phyloP scores from a whole-genome alignment of 2,329 filamentous ascomycete genomes.

The Pseudopyricularia cyperi region DNA sequence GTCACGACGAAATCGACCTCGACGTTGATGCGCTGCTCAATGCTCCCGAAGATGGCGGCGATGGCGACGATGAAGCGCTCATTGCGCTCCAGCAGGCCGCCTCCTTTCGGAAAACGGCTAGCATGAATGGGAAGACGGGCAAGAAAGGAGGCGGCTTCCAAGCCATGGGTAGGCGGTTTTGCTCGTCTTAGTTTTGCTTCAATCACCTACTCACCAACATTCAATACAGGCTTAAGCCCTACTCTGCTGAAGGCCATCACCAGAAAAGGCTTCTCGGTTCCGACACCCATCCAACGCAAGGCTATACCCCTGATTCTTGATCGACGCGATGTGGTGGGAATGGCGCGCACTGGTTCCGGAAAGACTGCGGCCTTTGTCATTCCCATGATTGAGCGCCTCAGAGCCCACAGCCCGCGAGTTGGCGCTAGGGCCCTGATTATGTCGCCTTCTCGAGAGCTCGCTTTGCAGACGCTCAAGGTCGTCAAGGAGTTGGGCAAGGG shows the following conservation, averaged over 20 bases:
- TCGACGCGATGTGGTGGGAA: constrained; percentile 91
- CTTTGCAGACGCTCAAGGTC: constrained; percentile 88
- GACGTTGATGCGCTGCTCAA: constrained; percentile 51
- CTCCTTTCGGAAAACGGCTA: constrained; percentile 73
- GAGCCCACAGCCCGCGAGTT: constrained; percentile 73
- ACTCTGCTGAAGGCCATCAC: constrained; percentile 82
- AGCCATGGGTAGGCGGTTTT: constrained; percentile 55
- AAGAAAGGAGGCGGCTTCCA: constrained; percentile 98
- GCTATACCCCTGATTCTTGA: constrained; percentile 86
- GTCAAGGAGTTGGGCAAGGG: constrained; percentile 88
- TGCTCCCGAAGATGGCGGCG: constrained; percentile 45
- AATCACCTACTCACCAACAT: constrained; percentile 5
- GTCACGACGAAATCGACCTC: constrained; percentile 30
- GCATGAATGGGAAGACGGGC: constrained; percentile 69
- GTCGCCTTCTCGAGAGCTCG: constrained; percentile 86
- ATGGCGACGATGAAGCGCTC: constrained; percentile 60
- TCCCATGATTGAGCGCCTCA: constrained; percentile 91
- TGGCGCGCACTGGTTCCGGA: constrained; percentile 96
- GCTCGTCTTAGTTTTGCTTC: not conserved
- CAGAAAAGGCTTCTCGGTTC: constrained; percentile 88
- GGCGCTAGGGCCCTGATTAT: constrained; percentile 78
- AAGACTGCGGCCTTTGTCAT: constrained; percentile 98
- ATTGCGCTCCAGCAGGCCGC: constrained; percentile 81
- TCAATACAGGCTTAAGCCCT: constrained; percentile 51
- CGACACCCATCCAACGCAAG: constrained; percentile 94